These are phyloP conservation scores for Cyberlindnera bimundalis DNA, from an alignment of 805 yeast genomes.

Conservation along the genomic window DNA sequence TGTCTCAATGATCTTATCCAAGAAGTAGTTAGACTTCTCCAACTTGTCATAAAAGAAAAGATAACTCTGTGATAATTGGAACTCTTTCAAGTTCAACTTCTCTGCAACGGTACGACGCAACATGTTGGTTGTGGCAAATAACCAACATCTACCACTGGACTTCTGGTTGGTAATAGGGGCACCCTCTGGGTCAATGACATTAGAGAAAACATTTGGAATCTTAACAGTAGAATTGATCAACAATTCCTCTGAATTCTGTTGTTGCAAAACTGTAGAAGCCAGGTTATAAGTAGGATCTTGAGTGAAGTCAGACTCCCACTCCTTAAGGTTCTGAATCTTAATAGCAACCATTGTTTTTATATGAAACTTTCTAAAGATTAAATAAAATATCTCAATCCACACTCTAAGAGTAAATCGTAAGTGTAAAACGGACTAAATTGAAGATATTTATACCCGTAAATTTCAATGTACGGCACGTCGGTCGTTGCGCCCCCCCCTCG, in stretches of 20 bases:
- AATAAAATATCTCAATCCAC: too few relatives aligned
- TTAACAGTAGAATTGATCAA: slow-evolving; percentile 21
- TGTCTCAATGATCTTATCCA: slow-evolving; percentile 74
- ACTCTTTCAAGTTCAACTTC: slow-evolving; percentile 58
- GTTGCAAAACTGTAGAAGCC: slow-evolving; percentile 35
- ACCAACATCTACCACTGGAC: slow-evolving; percentile 83
- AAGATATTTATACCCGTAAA: neutral
- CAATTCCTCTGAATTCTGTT: slow-evolving; percentile 33
- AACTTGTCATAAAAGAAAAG: slow-evolving; percentile 82
- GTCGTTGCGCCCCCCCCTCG: too few relatives aligned
- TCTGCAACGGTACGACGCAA: slow-evolving; percentile 61
- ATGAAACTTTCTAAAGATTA: too few relatives aligned
- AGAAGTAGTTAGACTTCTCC: slow-evolving; percentile 77
- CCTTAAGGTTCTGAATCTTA: slow-evolving; percentile 13
- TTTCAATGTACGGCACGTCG: neutral
- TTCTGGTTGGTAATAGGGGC: slow-evolving; percentile 71
- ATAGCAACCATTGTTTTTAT: slow-evolving; percentile 9
- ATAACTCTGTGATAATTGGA: slow-evolving; percentile 76
- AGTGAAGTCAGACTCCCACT: slow-evolving; percentile 26
- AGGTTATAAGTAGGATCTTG: slow-evolving; percentile 30
- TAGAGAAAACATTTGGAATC: slow-evolving; percentile 23
- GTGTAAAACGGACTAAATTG: too few relatives aligned
- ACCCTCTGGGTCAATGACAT: slow-evolving; percentile 41
- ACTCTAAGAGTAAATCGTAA: too few relatives aligned
- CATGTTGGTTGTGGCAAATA: slow-evolving; percentile 78